Conservation (phyloP, 805 yeast species). For the Cyberlindnera mississippiensis region DNA sequence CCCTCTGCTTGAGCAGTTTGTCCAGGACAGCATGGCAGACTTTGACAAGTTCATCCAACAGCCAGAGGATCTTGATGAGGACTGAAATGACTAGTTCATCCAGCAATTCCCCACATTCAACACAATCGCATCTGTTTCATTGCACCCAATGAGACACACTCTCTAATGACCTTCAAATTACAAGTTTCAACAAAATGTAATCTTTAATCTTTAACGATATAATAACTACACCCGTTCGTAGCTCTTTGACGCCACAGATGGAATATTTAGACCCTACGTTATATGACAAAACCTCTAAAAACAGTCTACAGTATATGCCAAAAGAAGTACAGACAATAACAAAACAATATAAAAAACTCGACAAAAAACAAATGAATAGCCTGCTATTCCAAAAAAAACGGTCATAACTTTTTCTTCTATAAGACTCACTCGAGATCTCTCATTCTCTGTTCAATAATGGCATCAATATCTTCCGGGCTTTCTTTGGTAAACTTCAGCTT, state of each 20-base stretch:
- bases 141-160: not conserved
- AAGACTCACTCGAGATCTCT: constrained; percentile 31
- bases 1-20: constrained; percentile 14
- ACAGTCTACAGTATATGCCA: not conserved
- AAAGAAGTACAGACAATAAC: not conserved
- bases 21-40: constrained; percentile 13
- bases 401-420: not conserved
- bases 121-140: not conserved
- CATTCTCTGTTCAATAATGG: constrained; percentile 49
- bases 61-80: constrained; percentile 10
- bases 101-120: not conserved
- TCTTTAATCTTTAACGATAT: not conserved
- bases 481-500: constrained; percentile 33
- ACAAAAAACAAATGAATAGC: constrained; percentile 2
- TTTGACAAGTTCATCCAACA: constrained; percentile 17
- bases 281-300: too few relatives aligned
- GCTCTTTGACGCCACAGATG: too few relatives aligned
- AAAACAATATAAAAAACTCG: not conserved
- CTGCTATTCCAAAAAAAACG: constrained; percentile 4
- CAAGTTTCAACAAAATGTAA: too few relatives aligned
- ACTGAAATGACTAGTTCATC: constrained; percentile 3
- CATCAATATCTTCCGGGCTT: constrained; percentile 36
- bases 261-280: too few relatives aligned
- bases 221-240: not conserved
- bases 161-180: constrained; percentile 1